Base-by-base conservation (phyloP, 2,329 filamentous ascomycete genomes). In the Colletotrichum siamense region DNA sequence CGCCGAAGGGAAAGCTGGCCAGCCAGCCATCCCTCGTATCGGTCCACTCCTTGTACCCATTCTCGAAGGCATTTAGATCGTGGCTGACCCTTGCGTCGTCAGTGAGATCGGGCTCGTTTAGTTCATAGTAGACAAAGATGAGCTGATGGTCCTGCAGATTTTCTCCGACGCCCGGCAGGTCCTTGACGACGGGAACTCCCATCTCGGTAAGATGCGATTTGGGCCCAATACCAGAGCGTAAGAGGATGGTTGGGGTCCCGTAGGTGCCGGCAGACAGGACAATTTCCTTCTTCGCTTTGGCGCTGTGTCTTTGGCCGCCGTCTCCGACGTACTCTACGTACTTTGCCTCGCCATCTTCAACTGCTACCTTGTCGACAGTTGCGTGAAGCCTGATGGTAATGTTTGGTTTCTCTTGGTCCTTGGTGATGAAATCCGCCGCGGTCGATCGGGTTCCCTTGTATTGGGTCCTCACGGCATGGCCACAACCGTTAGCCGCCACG, bases 221-320 rank as follows among this genome's bases (percentile, higher is more conserved):
- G 1, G 87, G 85, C 0, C 88, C 89, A 26, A 91, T 83, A 8
- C 89, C 89, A 49, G 86, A 89, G 0, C 90, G 83, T 81, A 89
- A 87, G 4, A 91, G 85, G 9, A 91, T 84, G 77, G 89, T 87
- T 0, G 89, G 89, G 8, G 85, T 86, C 79, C 89, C 88, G 79
- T 89, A 88, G 3, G 86, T 82, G 15, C 89, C 89, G 2, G 86
- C 88, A 0, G 86, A 85, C 5, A 91, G 75, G 34, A 91, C 89
- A 16, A 91, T 85, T 77, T 90, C 89, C 30, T 83, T 83, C 32
- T 79, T 80, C 7, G 82, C 82, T 36, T 39, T 64, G n/a, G 1
- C 0, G 1, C 0, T 24, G 15, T 59, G 24, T 18, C 22, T 39
- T 1, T 44, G 30, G 4, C 32, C 62, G 15, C 28, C 62, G 5